Evolutionary conservation across 2,329 filamentous ascomycete species (phyloP), one percentile per base, ranked within the genome.

Genomic region (Colletotrichum camelliae): DNA sequence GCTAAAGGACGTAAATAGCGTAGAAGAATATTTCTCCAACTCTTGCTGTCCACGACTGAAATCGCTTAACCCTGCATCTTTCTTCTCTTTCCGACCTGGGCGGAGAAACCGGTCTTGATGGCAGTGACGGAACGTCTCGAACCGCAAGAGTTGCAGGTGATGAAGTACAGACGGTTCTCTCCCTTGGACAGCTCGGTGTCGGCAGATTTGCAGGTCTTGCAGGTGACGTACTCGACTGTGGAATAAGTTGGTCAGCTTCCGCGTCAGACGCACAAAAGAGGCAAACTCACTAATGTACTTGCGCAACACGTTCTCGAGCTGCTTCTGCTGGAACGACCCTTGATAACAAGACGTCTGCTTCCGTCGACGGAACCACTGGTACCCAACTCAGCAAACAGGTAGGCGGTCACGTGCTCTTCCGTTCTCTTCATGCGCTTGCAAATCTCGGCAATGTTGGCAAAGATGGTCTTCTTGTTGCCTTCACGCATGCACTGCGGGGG

Each of bases 51-150:
- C 52, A 27, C 43, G 18, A 57, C 37, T 39, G 58, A 70, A 27
- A 37, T 43, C 27, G 21, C 78, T 90, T 96, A 97, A 86, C 91
- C 94, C 86, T 95, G 92, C 89, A 96, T 94, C 92, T 97, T 97
- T 91, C 93, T 97, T 91, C 97, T 94, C 94, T 98, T 98, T 86
- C 97, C 97, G 86, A 99, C 95, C 89, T 98, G 97, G 86, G 97
- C 97, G 83, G 96, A 97, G 96, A 99, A 99, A 96, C 97, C 97
- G 77, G 96, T 98, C 93, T 99, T 99, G 94, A 99, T 99, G 80
- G 97, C 96, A 77, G 95, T 95, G 85, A 98, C 96, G 83, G 93
- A 96, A 85, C 96, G 94, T 87, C 96, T 91, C 68, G 93, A 94
- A 78, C 93, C 93, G 82, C 94, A 95, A 75, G 93, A 94, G 88